Evolutionary conservation across 2,329 filamentous ascomycete species (phyloP).

Genomic region (Fusarium hainanense): DNA sequence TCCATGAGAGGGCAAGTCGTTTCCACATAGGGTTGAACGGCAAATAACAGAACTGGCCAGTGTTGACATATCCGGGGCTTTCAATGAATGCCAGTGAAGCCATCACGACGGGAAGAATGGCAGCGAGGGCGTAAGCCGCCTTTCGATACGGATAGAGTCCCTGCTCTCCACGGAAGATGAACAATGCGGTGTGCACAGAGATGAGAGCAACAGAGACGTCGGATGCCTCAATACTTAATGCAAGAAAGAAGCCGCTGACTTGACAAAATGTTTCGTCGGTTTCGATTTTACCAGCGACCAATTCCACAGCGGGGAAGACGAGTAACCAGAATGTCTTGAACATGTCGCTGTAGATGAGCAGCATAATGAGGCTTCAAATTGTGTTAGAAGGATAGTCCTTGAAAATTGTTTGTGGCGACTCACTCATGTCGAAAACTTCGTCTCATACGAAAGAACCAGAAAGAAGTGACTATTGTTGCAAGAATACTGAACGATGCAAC

Average conservation of each 20-base stretch:
- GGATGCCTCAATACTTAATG: slow-evolving; percentile 74
- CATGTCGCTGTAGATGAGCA: slow-evolving; percentile 78
- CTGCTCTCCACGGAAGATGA: slow-evolving; percentile 72
- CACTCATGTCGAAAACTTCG: slow-evolving; percentile 74
- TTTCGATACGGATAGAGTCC: slow-evolving; percentile 76
- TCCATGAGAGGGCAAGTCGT: slow-evolving; percentile 74
- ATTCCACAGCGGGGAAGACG: slow-evolving; percentile 69
- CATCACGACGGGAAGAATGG: slow-evolving; percentile 68
- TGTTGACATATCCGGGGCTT: slow-evolving; percentile 66
- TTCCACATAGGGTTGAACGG: slow-evolving; percentile 76
- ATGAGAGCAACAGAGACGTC: slow-evolving; percentile 80
- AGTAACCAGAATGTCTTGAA: slow-evolving; percentile 77
- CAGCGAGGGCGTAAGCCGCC: slow-evolving; percentile 67
- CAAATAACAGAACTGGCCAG: slow-evolving; percentile 76
- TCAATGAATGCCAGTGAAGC: slow-evolving; percentile 73
- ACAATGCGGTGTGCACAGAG: slow-evolving; percentile 76
- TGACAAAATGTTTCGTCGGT: slow-evolving; percentile 71
- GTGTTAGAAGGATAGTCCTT: slow-evolving; percentile 11
- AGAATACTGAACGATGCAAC: slow-evolving; percentile 65
- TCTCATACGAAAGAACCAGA: slow-evolving; percentile 80
- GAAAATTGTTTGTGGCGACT: slow-evolving; percentile 45
- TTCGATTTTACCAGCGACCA: slow-evolving; percentile 62
- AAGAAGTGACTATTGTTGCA: slow-evolving; percentile 67
- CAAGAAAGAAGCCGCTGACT: slow-evolving; percentile 73
- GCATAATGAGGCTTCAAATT: slow-evolving; percentile 72